Evolutionary conservation across 495 filamentous ascomycete species (phyloP), one percentile per base, ranked within the genome.

Genomic region (Podospora pseudoanserina): DNA sequence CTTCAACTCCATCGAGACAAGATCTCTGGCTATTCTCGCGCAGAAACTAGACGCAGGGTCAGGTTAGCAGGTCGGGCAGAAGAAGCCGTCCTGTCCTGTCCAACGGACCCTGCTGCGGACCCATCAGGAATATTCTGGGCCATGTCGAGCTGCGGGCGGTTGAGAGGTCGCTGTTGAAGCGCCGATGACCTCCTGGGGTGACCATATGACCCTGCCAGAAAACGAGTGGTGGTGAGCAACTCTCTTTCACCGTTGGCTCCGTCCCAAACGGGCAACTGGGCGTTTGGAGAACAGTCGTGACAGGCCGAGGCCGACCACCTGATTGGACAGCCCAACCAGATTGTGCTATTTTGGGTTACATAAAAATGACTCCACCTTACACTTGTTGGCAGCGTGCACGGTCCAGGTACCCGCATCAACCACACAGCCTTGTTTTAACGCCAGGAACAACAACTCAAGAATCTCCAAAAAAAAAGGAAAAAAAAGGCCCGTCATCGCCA

Each of bases 271-370:
- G 39, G 39, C 39, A 49, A 49, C 23, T 58, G 55, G 62, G 58
- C 55, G 72, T 74, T 64, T 75, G 61, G 68, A 65, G 63, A 65
- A 44, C 18, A 39, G 64, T 59, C 67, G 66, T 34, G 16, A 55
- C n/a, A 53, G 65, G 60, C 65, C 32, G 55, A 4, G 56, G 15
- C 63, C 59, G 44, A 53, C 53, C 26, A 19, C 16, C 44, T 77
- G 71, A 76, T 77, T 77, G 75, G 75, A 58, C 63, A 11, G 28
- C 19, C 23, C 49, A 30, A 26, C 5, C 13, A 19, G 30, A 53
- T 7, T 7, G 23, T 73, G 68, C 73, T 76, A 76, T 69, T 75
- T 76, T 73, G 49, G 60, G 68, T 30, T 23, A 60, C 49, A 19
- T 7, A 58, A 9, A 20, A 20, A 20, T 58, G 55, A 23, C 16